Evolutionary conservation across 495 filamentous ascomycete genomes (phyloP).

Genomic region (Penicillium paradoxum): DNA sequence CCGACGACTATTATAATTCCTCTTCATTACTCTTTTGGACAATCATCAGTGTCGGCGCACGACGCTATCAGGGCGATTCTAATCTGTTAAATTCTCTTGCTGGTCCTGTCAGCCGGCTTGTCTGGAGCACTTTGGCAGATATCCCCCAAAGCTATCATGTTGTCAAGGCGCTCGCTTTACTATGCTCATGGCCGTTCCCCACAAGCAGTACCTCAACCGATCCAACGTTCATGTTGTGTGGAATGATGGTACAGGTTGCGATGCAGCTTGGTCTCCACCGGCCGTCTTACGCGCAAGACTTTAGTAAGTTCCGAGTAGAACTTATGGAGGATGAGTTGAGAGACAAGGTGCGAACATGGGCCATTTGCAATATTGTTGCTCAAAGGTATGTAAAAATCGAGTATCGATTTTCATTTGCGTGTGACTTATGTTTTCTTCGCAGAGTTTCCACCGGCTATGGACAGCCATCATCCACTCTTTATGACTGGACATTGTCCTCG

Average conservation of each 20-base stretch:
- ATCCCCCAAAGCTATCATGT: slow-evolving; percentile 82
- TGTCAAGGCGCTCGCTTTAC: slow-evolving; percentile 83
- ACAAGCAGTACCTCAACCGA: slow-evolving; percentile 81
- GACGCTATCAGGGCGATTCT: slow-evolving; percentile 64
- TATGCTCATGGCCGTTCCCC: slow-evolving; percentile 89
- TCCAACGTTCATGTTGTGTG: slow-evolving; percentile 84
- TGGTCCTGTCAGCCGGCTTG: slow-evolving; percentile 63
- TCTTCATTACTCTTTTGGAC: slow-evolving; percentile 82
- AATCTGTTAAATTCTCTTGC: slow-evolving; percentile 64
- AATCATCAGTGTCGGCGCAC: slow-evolving; percentile 74
- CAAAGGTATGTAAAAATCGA: slow-evolving; percentile 51
- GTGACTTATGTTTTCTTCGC: slow-evolving; percentile 2
- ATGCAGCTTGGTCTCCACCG: slow-evolving; percentile 88
- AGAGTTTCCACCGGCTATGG: slow-evolving; percentile 87
- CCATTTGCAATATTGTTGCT: slow-evolving; percentile 87
- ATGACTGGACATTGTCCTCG: slow-evolving; percentile 76
- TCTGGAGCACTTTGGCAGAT: slow-evolving; percentile 79
- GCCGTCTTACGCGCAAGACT: slow-evolving; percentile 86
- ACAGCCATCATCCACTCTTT: slow-evolving; percentile 81
- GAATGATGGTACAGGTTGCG: slow-evolving; percentile 88
- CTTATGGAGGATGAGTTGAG: slow-evolving; percentile 79
- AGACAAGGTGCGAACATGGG: slow-evolving; percentile 86
- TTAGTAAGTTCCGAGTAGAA: slow-evolving; percentile 75
- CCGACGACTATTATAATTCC: slow-evolving; percentile 70
- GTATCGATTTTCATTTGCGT: not conserved